These are phyloP conservation scores for Trichoderma polysporum DNA, from an alignment of 2,329 filamentous ascomycete species.

Conservation along the genomic window DNA sequence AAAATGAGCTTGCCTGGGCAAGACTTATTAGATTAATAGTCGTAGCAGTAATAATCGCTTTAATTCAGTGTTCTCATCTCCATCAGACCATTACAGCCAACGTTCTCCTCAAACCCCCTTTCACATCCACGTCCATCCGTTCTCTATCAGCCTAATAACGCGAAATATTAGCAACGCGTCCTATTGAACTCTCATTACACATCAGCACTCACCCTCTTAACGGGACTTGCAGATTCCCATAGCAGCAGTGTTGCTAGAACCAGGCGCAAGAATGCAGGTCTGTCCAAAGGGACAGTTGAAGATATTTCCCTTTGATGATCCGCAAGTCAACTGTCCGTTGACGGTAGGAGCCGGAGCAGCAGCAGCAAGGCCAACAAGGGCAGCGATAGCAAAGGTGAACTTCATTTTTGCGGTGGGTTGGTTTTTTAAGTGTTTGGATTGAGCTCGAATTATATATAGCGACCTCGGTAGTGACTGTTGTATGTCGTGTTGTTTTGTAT, in stretches of 20 bases:
- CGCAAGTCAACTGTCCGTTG: neutral
- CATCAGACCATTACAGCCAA: constrained; percentile 9
- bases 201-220: neutral
- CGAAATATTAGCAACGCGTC: neutral
- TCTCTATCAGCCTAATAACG: neutral
- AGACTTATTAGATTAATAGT: constrained; percentile 3
- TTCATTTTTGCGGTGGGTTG: neutral
- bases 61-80: constrained; percentile 3
- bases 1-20: neutral
- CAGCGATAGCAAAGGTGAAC: neutral
- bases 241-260: neutral
- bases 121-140: neutral
- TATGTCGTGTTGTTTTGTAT: neutral
- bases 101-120: neutral
- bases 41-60: constrained; percentile 4
- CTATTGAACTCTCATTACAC: neutral
- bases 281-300: neutral
- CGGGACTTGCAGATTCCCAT: constrained; percentile 1
- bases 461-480: constrained; percentile 3
- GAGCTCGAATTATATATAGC: neutral
- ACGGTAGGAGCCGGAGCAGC: constrained; percentile 4
- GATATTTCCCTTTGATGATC: neutral
- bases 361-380: constrained; percentile 11
- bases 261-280: neutral
- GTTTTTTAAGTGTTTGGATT: neutral